A percentile compares a stretch with the other conserved stretches of the same genome.
Evolutionary conservation across 2,329 filamentous ascomycete species (phyloP).

Genomic region (Arthroderma sp.): DNA sequence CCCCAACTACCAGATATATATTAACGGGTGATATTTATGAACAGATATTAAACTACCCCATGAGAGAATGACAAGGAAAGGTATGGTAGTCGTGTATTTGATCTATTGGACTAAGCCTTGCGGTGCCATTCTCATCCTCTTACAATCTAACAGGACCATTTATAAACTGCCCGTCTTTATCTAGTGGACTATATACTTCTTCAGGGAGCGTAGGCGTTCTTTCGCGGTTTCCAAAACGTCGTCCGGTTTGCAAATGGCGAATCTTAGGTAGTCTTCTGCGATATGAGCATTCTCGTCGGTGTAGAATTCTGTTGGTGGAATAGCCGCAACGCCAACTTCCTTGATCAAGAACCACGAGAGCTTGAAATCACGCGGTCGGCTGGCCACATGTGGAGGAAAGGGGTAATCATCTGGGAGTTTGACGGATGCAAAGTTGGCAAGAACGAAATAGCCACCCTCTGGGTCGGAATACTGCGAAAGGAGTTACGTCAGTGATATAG

Average conservation of each 20-base stretch:
- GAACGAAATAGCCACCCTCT: constrained; percentile 93
- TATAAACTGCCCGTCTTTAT: not conserved
- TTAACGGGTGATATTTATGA: too few species aligned
- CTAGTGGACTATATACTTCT: constrained; percentile 47
- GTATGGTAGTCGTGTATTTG: not conserved
- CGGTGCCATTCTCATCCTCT: not conserved
- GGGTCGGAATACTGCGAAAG: constrained; percentile 60
- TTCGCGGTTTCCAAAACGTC: constrained; percentile 69
- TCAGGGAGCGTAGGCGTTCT: constrained; percentile 57
- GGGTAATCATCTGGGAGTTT: constrained; percentile 70
- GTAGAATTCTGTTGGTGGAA: constrained; percentile 95
- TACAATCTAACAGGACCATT: not conserved
- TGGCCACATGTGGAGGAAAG: constrained; percentile 79
- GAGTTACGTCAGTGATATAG: not conserved
- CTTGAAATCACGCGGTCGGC: constrained; percentile 82
- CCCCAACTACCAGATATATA: not conserved
- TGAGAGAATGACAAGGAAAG: too few species aligned
- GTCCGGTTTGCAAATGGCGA: constrained; percentile 93
- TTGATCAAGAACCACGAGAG: constrained; percentile 94
- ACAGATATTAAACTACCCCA: too few species aligned
- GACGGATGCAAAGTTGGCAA: constrained; percentile 85
- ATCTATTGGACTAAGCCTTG: constrained; percentile 1
- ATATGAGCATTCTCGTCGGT: constrained; percentile 70
- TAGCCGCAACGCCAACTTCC: constrained; percentile 87
- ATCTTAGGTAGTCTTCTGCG: constrained; percentile 84